phyloP scores from a whole-genome alignment of 768 basidiomycete species.

The Pleurotus djamor region DNA sequence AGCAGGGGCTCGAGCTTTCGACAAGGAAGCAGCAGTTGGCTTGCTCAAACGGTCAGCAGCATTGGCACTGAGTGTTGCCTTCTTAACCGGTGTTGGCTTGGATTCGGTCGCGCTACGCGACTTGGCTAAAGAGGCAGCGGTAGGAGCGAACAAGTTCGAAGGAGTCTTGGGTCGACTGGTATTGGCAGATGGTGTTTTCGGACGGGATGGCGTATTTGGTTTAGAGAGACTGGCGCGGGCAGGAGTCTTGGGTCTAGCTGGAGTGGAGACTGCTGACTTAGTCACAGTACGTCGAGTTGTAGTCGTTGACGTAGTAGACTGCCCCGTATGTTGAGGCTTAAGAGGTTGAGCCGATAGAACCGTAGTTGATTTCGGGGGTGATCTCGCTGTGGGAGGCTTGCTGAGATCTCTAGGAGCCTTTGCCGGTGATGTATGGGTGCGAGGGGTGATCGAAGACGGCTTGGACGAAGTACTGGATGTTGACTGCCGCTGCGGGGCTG shows the following conservation, averaged over 20 bases:
- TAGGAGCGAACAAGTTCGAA: slow-evolving; percentile 70
- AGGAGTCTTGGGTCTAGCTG: slow-evolving; percentile 12
- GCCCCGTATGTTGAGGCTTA: slow-evolving; percentile 35
- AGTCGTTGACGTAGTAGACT: slow-evolving; percentile 30
- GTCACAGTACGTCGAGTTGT: slow-evolving; percentile 19
- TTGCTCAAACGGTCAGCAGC: slow-evolving; percentile 71
- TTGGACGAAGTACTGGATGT: background rate
- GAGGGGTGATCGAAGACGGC: slow-evolving; percentile 1
- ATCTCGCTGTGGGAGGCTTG: background rate
- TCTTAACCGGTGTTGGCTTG: slow-evolving; percentile 49
- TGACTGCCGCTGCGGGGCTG: background rate
- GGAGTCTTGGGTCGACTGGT: slow-evolving; percentile 28
- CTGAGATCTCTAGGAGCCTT: background rate
- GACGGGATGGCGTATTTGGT: slow-evolving; percentile 20
- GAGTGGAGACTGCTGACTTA: slow-evolving; percentile 10
- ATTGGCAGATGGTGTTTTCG: slow-evolving; percentile 28
- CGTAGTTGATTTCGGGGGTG: slow-evolving; percentile 17
- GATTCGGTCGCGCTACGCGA: slow-evolving; percentile 52
- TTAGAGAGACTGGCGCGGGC: slow-evolving; percentile 10
- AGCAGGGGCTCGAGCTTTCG: slow-evolving; percentile 50
- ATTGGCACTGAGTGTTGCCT: slow-evolving; percentile 48
- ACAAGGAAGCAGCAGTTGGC: slow-evolving; percentile 78
- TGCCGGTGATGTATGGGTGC: background rate
- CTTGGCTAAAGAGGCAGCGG: slow-evolving; percentile 77
- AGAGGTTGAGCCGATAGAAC: slow-evolving; percentile 20